These are phyloP conservation scores for Gynochthodes officinalis DNA, from an alignment of 257 asterid genomes.

Conservation along the genomic window DNA sequence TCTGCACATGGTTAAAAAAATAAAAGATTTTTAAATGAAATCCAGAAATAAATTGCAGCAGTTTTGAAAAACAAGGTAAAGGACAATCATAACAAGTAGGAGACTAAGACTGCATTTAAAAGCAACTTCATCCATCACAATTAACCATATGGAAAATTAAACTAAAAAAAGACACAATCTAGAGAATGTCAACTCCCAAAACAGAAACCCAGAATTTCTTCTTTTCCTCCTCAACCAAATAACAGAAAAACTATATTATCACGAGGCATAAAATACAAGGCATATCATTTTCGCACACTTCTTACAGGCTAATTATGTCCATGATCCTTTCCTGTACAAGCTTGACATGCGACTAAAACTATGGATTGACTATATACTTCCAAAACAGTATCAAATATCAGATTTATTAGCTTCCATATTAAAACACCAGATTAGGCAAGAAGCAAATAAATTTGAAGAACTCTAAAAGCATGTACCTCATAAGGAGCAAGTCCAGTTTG, in stretches of 20 bases:
- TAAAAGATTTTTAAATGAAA: neutral
- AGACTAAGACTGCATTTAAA: neutral
- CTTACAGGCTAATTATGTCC: neutral
- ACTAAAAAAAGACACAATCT: neutral
- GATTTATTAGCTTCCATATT: slow-evolving; percentile 1
- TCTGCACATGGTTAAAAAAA: neutral
- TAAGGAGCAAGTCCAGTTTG: slow-evolving; percentile 67
- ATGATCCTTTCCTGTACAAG: neutral
- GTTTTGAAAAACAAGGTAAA: neutral
- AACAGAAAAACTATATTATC: neutral
- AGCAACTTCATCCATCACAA: neutral
- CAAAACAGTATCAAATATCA: neutral
- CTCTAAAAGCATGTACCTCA: slow-evolving; percentile 48
- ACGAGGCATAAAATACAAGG: neutral
- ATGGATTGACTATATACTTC: neutral
- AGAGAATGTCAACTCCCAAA: neutral
- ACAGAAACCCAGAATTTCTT: neutral
- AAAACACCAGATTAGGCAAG: slow-evolving; percentile 1
- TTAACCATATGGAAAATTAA: neutral
- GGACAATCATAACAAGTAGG: neutral
- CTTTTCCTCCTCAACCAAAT: neutral
- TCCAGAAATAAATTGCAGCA: neutral
- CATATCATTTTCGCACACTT: neutral
- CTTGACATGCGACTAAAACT: neutral
- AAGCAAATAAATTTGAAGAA: neutral